Percentiles rank a stretch among this genome's conserved stretches.
These are phyloP conservation scores for Forsythia viridissima DNA, from an alignment of 257 asterid genomes.

Conservation along the genomic window DNA sequence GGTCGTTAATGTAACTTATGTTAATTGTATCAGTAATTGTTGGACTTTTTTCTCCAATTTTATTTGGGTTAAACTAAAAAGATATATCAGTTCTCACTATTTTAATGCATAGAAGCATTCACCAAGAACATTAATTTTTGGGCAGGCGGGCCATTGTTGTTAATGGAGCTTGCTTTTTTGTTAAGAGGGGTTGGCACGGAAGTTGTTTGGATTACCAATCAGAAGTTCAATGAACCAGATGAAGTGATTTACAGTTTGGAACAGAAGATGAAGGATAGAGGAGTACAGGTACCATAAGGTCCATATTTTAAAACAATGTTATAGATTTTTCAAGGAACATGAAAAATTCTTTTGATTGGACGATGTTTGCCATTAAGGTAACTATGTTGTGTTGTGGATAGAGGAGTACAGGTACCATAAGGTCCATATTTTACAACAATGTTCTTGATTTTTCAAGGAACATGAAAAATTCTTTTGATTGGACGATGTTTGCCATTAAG, in stretches of 20 bases:
- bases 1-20: background rate
- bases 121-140: no score
- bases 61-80: background rate
- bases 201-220: slow-evolving; percentile 78
- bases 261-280: slow-evolving; percentile 56
- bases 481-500: background rate
- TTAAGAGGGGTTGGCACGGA: slow-evolving; percentile 52
- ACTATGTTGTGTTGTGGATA: slow-evolving; percentile 5
- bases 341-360: background rate
- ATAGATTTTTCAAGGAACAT: background rate
- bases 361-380: background rate
- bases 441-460: background rate
- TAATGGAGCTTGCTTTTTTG: slow-evolving; percentile 87
- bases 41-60: background rate
- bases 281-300: slow-evolving; percentile 57
- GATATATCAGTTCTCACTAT: background rate
- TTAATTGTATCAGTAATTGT: no score
- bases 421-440: slow-evolving; percentile 6
- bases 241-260: slow-evolving; percentile 66
- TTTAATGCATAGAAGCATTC: background rate
- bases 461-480: background rate
- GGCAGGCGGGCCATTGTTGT: slow-evolving; percentile 74
- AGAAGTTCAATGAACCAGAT: slow-evolving; percentile 57
- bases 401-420: slow-evolving; percentile 66
- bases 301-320: background rate